Evolutionary conservation across 495 filamentous ascomycete species (phyloP), one percentile per base, ranked within the genome.

Genomic region (Xylaria flabelliformis): DNA sequence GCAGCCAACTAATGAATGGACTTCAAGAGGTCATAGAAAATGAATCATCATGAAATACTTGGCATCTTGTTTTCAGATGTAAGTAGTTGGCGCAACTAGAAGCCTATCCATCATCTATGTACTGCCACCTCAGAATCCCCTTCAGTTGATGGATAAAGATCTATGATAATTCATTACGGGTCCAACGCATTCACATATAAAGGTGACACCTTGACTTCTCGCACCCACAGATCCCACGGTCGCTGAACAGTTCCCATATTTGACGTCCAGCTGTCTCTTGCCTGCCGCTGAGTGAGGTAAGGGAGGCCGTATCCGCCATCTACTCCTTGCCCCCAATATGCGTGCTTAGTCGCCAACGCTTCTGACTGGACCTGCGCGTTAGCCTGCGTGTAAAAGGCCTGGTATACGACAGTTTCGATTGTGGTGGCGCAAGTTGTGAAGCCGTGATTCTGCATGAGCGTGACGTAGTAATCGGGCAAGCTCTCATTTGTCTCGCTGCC

Each of bases 401-500:
- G 76, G 64, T 76, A 80, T 4, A 88, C 83, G 4, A 75, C 82
- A 61, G 78, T 66, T 69, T 85, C 78, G 41, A 88, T 80, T 41
- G 46, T 79, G 0, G 72, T 71, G 0, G 78, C 85, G 2, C 82
- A 71, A 0, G 78, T 75, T 0, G 83, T 84, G 71, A 87, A 86
- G 8, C 85, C 87, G 61, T 88, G 87, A 10, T 82, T 81, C 3
- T 77, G 74, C 85, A 87, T 86, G 13, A 88, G 74, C 3, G 85
- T 81, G 4, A 87, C 81, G 1, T 73, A 64, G 72, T 83, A 77
- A 12, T 73, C 69, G 29, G 69, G 67, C 44, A 77, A 76, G 21
- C 50, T 51, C 13, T 73, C 55, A 8, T 73, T 65, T 44, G 77
- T 70, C 44, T 24, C 19, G 21, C 19, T 41, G 81, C 79, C 9